Base-by-base conservation (phyloP, 169 alveolate genomes). In the Eimeria maxima region DNA sequence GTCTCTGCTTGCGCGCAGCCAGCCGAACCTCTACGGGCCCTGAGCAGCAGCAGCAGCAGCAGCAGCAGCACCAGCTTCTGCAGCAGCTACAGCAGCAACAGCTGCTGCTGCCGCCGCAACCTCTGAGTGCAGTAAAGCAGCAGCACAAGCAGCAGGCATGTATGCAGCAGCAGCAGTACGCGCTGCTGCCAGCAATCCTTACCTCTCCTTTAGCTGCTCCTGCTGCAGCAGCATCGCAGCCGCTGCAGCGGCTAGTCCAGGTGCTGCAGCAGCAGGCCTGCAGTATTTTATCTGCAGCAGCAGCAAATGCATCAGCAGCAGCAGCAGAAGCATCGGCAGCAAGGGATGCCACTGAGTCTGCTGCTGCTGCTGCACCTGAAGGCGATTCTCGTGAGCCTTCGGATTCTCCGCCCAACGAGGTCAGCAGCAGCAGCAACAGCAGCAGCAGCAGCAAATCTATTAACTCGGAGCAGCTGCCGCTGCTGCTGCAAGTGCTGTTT, bases 401-500 rank as follows among this genome's bases (percentile, higher is more conserved):
- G 69, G 22, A 1, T 57, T 22, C 69, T 57, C 22, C 22, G 69
- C 27, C 22, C 2, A 2, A 14, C 27, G 22, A 22, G 27, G 22
- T 14, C 69, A 57, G 16, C 69, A 57, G 69, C 69, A 57, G 69
- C 69, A 57, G 2, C 69, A 57, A 22, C 69, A 57, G 69, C 69
- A 57, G 69, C 69, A 33, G 38, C 38, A 33, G 38, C 38, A 33
- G 38, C 38, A 33, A 1, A 1, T 33, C 38, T 33, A 33, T 33
- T 33, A 33, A 33, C 38, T 33, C 38, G 38, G 38, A 33, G 38
- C 38, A 33, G 45, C 80, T 69, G 27, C 80, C 80, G 1, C 80
- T 69, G 80, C 80, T 69, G 27, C 80, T 69, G 80, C 80, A 69
- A 24, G 80, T 69, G 80, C 38, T 69, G 27, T 69, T 69, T 69